A percentile compares a stretch with the other conserved stretches of the same genome.
Evolutionary conservation across 164 flowering plant genomes (phyloP).

Genomic region (Warburgia ugandensis): DNA sequence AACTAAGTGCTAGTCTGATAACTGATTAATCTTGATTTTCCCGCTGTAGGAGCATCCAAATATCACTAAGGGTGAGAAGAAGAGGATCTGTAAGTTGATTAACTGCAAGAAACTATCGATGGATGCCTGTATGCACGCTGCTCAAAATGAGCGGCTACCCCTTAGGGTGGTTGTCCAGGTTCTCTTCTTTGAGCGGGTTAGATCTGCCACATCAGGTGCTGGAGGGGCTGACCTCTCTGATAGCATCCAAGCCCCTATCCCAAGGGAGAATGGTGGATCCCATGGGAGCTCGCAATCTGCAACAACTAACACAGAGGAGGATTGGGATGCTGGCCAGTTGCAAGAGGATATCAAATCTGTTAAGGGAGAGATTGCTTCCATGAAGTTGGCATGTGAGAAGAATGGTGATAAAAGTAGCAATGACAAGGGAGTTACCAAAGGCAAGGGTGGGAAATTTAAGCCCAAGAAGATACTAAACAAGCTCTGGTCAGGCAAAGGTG

Average conservation of each 20-base stretch:
- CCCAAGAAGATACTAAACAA: conserved; percentile 50
- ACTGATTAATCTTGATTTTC: neutral
- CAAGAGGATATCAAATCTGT: conserved; percentile 53
- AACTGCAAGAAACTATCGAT: conserved; percentile 90
- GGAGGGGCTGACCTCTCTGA: conserved; percentile 53
- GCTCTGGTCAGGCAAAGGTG: conserved; percentile 47
- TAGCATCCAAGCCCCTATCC: conserved; percentile 30
- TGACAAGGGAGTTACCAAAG: conserved; percentile 40
- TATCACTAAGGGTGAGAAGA: conserved; percentile 75
- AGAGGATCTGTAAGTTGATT: conserved; percentile 79
- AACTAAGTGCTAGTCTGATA: no score
- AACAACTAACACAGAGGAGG: conserved; percentile 56
- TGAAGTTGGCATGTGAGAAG: conserved; percentile 30
- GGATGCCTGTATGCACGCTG: conserved; percentile 92
- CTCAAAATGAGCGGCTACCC: conserved; percentile 92
- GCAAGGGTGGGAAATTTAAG: conserved; percentile 37
- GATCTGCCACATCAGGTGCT: conserved; percentile 44
- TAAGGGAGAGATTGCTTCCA: conserved; percentile 50
- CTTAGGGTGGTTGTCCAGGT: conserved; percentile 84
- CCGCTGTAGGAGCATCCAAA: conserved; percentile 70
- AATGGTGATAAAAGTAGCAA: conserved; percentile 15
- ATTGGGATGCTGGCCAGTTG: conserved; percentile 58
- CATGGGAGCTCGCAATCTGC: conserved; percentile 53
- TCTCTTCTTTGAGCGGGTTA: conserved; percentile 89
- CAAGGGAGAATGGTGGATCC: conserved; percentile 32